Base-by-base conservation (phyloP, 257 asterid species). In the Thymus mandschuricus region DNA sequence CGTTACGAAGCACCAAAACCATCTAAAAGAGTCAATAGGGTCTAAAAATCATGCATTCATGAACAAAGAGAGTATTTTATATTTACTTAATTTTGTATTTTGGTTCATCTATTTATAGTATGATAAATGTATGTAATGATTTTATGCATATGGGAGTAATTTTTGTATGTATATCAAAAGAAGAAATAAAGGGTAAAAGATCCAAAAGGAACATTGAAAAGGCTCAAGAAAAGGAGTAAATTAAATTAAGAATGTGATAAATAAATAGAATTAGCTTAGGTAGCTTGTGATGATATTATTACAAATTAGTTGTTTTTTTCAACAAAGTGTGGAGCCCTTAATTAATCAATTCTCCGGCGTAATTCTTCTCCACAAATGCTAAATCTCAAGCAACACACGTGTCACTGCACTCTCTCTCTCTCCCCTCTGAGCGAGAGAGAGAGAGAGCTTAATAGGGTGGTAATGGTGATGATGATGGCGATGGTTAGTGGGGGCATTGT, bases 391-490 rank as follows among this genome's bases (percentile, higher is more conserved):
- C 41, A 38, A 38, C 72, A 60, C 61, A 58, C 68, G 72, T 76
- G 65, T 51, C 58, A 11, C 10, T 8, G 45, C 28, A 40, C n/a
- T 44, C 1, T 10, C 54, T 21, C 21, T 21, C 21, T 21, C 21
- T 21, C 21, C 21, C 21, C 21, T 21, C 21, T 21, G 21, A 55
- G 72, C 57, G 69, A 68, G 73, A 60, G 80, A 68, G 73, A 44
- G 50, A 49, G 55, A 73, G 79, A 81, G 82, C 85, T 87, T 85
- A 74, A 54, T 67, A 80, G 69, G 70, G 80, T 61, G 88, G 89
- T 75, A 86, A 88, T 77, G 82, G 81, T 79, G 83, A 86, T 84
- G 83, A 74, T 78, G 91, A 83, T 62, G 65, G 73, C 48, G 87
- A 83, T 76, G 59, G 75, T 70, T 54, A 72, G 81, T 77, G 82